These are phyloP conservation scores for Fomitopsis betulina DNA, from an alignment of 1,284 basidiomycete genomes.

Conservation along the genomic window DNA sequence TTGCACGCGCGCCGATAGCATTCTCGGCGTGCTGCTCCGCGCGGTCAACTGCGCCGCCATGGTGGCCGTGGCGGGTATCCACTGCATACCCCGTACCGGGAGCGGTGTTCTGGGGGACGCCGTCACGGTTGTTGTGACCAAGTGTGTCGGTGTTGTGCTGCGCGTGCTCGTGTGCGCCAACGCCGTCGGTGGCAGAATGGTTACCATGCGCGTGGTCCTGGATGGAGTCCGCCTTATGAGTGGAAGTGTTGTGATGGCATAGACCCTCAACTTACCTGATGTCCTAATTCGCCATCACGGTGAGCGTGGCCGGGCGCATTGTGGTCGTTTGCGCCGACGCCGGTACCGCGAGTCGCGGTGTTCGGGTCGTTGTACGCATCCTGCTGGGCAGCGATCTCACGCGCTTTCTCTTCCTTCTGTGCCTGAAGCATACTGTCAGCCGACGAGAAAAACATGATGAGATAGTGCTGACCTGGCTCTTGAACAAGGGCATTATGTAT, in stretches of 20 bases:
- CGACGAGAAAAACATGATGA: background rate
- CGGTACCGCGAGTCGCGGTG: background rate
- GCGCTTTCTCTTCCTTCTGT: background rate
- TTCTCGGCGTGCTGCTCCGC: conserved; percentile 45
- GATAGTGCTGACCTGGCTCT: conserved; percentile 1
- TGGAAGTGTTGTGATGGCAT: background rate
- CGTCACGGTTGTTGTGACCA: too few species aligned
- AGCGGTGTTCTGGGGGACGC: background rate
- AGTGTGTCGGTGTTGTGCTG: too few species aligned
- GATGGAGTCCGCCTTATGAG: too few species aligned
- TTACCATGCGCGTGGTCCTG: too few species aligned
- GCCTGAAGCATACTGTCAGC: background rate
- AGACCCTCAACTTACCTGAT: too few species aligned
- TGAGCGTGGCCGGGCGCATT: too few species aligned
- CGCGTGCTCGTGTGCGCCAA: background rate
- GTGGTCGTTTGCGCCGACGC: background rate
- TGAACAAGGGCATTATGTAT: conserved; percentile 1
- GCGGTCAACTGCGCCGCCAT: background rate
- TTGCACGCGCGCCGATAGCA: conserved; percentile 40
- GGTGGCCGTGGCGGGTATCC: background rate
- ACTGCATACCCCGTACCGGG: background rate
- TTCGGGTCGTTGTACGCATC: background rate
- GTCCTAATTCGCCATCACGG: too few species aligned
- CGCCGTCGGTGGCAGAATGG: background rate
- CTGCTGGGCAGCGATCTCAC: background rate